Conservation (phyloP, 768 basidiomycete species). For the Lactarius hatsudake region DNA sequence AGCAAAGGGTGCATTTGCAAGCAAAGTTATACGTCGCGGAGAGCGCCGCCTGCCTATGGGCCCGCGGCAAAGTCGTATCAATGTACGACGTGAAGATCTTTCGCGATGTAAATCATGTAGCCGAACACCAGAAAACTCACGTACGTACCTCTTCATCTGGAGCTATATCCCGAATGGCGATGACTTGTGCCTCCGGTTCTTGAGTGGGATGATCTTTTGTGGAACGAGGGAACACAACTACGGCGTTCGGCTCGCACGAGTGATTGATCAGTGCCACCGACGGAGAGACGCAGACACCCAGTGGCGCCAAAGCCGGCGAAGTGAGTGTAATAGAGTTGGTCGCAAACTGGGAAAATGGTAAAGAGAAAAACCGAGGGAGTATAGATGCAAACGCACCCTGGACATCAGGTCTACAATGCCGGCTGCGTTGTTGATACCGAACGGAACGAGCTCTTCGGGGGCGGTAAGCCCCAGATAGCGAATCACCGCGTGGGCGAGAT, state of each 20-base stretch:
- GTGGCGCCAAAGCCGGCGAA: slow-evolving; percentile 68
- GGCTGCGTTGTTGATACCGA: slow-evolving; percentile 52
- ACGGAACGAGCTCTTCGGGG: slow-evolving; percentile 55
- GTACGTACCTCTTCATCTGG: slow-evolving; percentile 65
- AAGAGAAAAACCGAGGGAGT: background rate
- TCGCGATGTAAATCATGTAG: background rate
- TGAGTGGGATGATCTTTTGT: slow-evolving; percentile 35
- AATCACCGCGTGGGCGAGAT: slow-evolving; percentile 71
- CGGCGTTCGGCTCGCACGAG: slow-evolving; percentile 84
- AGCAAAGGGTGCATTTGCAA: slow-evolving; percentile 68
- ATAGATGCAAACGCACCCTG: slow-evolving; percentile 44
- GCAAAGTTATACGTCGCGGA: slow-evolving; percentile 74
- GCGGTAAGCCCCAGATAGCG: slow-evolving; percentile 63
- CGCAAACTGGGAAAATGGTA: slow-evolving; percentile 57
- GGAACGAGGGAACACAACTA: slow-evolving; percentile 81
- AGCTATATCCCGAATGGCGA: slow-evolving; percentile 64
- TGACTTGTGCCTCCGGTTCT: slow-evolving; percentile 68
- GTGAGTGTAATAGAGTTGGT: slow-evolving; percentile 91
- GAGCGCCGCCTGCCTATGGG: slow-evolving; percentile 54
- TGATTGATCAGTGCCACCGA: slow-evolving; percentile 81
- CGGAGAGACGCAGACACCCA: slow-evolving; percentile 86
- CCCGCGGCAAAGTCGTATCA: slow-evolving; percentile 71
- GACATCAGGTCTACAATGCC: slow-evolving; percentile 73
- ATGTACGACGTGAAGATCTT: slow-evolving; percentile 84
- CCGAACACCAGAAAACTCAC: background rate